A percentile compares a stretch with the other conserved stretches of the same genome.
Conservation (phyloP, 2,329 filamentous ascomycete species). For the Colletotrichum lentis region DNA sequence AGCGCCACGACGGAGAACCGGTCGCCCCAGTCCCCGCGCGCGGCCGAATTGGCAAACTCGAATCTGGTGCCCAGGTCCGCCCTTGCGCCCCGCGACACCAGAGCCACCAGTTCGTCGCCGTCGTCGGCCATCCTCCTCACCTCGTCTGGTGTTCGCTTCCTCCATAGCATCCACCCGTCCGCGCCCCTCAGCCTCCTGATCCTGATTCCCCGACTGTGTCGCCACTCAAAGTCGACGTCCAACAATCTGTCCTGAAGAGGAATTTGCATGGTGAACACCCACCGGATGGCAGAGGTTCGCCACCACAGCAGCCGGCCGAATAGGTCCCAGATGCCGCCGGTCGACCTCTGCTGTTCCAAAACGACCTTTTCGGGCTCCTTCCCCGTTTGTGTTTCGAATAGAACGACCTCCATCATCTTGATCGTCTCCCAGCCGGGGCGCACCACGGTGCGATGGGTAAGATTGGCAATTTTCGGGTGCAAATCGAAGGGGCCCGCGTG, state of each 20-base stretch:
- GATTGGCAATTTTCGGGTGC: slow-evolving; percentile 4
- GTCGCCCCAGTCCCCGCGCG: background rate
- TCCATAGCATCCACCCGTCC: slow-evolving; percentile 10
- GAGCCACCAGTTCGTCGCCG: slow-evolving; percentile 1
- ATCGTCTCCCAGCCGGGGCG: slow-evolving; percentile 10
- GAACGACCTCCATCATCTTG: slow-evolving; percentile 6
- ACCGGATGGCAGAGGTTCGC: background rate
- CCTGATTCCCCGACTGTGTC: background rate
- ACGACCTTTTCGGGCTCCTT: background rate
- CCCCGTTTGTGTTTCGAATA: background rate
- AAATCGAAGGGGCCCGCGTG: slow-evolving; percentile 9
- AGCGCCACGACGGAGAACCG: slow-evolving; percentile 11
- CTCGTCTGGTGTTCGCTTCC: slow-evolving; percentile 7
- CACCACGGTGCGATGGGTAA: slow-evolving; percentile 8
- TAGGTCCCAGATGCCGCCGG: background rate
- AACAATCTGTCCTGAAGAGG: background rate
- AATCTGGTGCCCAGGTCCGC: slow-evolving; percentile 5
- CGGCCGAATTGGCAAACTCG: background rate
- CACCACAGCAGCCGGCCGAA: background rate
- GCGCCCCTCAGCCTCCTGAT: background rate
- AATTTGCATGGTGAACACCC: slow-evolving; percentile 7
- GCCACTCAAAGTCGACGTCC: slow-evolving; percentile 16
- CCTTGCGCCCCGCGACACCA: slow-evolving; percentile 2
- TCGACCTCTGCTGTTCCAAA: background rate
- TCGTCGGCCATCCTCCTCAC: background rate